Percentiles rank a stretch among this genome's conserved stretches.
Conservation (phyloP, 495 filamentous ascomycete genomes). For the Penicillium coprophilum region DNA sequence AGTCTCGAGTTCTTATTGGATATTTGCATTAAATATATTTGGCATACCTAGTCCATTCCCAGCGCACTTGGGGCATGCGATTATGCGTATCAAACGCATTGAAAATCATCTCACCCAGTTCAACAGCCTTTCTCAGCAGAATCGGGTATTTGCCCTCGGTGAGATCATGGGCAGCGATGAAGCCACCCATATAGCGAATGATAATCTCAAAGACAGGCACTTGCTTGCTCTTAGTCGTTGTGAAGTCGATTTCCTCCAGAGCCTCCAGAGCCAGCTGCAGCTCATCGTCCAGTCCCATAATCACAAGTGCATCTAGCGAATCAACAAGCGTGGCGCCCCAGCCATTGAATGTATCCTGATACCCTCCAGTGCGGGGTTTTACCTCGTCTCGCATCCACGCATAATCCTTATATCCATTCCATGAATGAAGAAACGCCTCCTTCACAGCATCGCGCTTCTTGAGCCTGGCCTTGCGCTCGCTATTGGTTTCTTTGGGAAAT, state of each 20-base stretch:
- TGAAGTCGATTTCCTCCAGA: slow-evolving; percentile 56
- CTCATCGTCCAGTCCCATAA: slow-evolving; percentile 61
- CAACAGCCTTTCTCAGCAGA: slow-evolving; percentile 79
- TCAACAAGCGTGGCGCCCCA: slow-evolving; percentile 64
- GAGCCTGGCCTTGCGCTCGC: slow-evolving; percentile 37
- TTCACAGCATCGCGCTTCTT: slow-evolving; percentile 59
- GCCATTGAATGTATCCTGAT: slow-evolving; percentile 56
- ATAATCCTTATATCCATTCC: slow-evolving; percentile 71
- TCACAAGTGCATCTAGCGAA: slow-evolving; percentile 60
- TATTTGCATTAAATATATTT: background rate
- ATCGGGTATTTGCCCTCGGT: slow-evolving; percentile 61
- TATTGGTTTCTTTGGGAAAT: slow-evolving; percentile 47
- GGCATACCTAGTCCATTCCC: slow-evolving; percentile 47
- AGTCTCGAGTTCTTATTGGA: slow-evolving; percentile 6
- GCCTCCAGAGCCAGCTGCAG: slow-evolving; percentile 58
- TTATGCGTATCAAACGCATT: slow-evolving; percentile 94
- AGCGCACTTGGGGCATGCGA: slow-evolving; percentile 75
- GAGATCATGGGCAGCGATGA: slow-evolving; percentile 82
- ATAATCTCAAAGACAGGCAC: slow-evolving; percentile 88
- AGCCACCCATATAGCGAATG: slow-evolving; percentile 82
- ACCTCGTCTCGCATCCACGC: slow-evolving; percentile 84
- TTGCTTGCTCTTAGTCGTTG: slow-evolving; percentile 42
- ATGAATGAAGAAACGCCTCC: slow-evolving; percentile 66
- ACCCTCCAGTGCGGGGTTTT: slow-evolving; percentile 59
- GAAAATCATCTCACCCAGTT: slow-evolving; percentile 86